Percentiles rank a stretch among this genome's conserved stretches.
These are phyloP conservation scores for Epithele typhae DNA, from an alignment of 768 basidiomycete genomes.

Conservation along the genomic window DNA sequence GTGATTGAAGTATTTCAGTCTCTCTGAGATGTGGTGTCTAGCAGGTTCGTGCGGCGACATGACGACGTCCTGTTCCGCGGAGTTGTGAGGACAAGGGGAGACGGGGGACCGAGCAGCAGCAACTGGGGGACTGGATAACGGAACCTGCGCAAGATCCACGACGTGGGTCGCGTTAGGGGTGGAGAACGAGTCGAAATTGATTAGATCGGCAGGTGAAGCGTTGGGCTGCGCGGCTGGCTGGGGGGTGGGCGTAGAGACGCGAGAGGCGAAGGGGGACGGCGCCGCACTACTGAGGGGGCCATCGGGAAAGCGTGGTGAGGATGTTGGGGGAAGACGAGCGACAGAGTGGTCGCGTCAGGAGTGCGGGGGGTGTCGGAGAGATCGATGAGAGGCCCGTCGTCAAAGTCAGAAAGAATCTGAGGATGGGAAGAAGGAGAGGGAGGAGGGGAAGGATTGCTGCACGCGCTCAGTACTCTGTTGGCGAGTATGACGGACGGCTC, in stretches of 20 bases:
- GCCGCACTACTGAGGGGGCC: too few relatives aligned
- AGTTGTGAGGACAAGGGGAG: too few relatives aligned
- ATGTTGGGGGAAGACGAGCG: too few relatives aligned
- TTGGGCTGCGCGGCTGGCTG: conserved; percentile 1
- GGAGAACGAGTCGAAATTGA: conserved; percentile 41
- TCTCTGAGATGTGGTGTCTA: too few relatives aligned
- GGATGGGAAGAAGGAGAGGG: conserved; percentile 27
- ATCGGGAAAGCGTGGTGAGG: too few relatives aligned
- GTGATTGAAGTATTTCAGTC: not conserved
- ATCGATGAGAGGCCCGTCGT: conserved; percentile 7
- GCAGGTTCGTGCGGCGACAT: too few relatives aligned
- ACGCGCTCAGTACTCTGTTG: conserved; percentile 60
- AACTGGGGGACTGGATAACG: too few relatives aligned
- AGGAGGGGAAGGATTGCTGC: conserved; percentile 74
- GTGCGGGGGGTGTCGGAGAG: not conserved
- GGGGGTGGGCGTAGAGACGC: not conserved
- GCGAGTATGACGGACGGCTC: conserved; percentile 71
- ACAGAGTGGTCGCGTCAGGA: too few relatives aligned
- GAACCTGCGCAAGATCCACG: too few relatives aligned
- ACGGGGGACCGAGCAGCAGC: too few relatives aligned
- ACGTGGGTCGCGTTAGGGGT: conserved; percentile 9
- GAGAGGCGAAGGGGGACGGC: not conserved
- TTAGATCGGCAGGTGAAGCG: conserved; percentile 28
- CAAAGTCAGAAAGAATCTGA: conserved; percentile 11
- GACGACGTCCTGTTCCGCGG: too few relatives aligned